Conservation (phyloP, 257 asterid genomes). For the Avicennia marina region DNA sequence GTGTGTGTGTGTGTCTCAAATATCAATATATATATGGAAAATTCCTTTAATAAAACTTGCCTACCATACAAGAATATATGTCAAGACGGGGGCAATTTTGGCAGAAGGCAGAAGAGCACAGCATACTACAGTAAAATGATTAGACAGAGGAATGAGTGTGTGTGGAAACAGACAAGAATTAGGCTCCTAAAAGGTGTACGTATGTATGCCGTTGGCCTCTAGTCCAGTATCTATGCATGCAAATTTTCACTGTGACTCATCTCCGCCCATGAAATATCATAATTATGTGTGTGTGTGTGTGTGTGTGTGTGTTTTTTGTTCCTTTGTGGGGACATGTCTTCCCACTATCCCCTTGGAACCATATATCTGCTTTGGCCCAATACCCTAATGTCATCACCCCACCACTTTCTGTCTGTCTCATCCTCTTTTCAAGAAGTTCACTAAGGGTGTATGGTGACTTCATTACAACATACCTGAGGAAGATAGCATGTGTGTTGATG, state of each 20-base stretch:
- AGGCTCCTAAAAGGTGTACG: slow-evolving; percentile 29
- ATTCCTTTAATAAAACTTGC: no score
- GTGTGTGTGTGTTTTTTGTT: no score
- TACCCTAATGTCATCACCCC: neutral
- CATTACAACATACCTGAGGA: slow-evolving; percentile 25
- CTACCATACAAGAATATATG: no score
- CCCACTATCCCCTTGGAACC: slow-evolving; percentile 20
- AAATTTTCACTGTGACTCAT: slow-evolving; percentile 19
- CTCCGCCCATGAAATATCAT: slow-evolving; percentile 15
- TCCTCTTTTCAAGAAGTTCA: neutral
- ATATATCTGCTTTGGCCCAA: slow-evolving; percentile 23
- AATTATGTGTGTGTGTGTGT: slow-evolving; percentile 26
- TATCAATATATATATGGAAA: no score
- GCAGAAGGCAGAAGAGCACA: neutral
- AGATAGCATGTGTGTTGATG: slow-evolving; percentile 22
- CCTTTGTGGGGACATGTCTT: slow-evolving; percentile 29
- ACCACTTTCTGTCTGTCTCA: neutral
- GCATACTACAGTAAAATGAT: slow-evolving; percentile 22
- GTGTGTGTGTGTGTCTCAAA: no score
- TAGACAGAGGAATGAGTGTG: slow-evolving; percentile 25
- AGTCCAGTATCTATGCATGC: slow-evolving; percentile 39
- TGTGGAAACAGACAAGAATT: slow-evolving; percentile 39
- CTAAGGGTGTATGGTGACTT: slow-evolving; percentile 16
- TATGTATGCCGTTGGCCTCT: slow-evolving; percentile 26
- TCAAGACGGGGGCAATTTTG: no score